These are phyloP conservation scores for Apiotrichum akiyoshidainum DNA, from an alignment of 1,284 basidiomycete species.

Conservation along the genomic window DNA sequence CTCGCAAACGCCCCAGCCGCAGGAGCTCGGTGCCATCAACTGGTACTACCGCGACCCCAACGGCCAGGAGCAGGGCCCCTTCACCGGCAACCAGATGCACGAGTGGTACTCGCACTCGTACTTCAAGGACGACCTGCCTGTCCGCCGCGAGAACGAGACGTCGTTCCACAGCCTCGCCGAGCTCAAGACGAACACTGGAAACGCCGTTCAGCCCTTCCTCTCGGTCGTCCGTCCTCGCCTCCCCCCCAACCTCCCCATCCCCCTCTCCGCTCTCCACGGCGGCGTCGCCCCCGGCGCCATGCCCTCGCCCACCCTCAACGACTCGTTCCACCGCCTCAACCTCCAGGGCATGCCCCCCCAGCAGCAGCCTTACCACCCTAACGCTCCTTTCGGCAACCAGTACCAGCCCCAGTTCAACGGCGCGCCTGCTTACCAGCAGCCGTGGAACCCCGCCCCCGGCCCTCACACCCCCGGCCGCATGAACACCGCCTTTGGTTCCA, in stretches of 20 bases:
- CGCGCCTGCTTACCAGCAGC: constrained; percentile 11
- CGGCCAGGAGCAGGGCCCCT: constrained; percentile 90
- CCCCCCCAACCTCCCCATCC: constrained; percentile 45
- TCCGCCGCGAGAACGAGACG: constrained; percentile 63
- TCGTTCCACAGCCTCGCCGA: constrained; percentile 49
- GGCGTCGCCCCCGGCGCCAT: constrained; percentile 8
- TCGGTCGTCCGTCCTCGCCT: constrained; percentile 40
- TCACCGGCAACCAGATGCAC: constrained; percentile 87
- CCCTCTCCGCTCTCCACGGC: constrained; percentile 29
- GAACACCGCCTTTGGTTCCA: constrained; percentile 21
- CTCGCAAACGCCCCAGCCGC: constrained; percentile 13
- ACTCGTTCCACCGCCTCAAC: constrained; percentile 35
- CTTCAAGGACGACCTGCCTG: constrained; percentile 78
- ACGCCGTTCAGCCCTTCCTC: constrained; percentile 48
- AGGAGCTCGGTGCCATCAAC: constrained; percentile 61
- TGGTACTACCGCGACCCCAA: constrained; percentile 92
- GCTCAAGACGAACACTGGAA: constrained; percentile 45
- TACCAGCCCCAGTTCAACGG: constrained; percentile 15
- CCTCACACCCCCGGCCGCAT: constrained; percentile 19
- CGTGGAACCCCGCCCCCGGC: constrained; percentile 18
- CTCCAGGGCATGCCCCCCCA: constrained; percentile 18
- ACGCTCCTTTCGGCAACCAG: constrained; percentile 8
- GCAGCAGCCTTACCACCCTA: constrained; percentile 6
- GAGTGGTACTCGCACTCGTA: constrained; percentile 92
- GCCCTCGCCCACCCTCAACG: constrained; percentile 18